These are phyloP conservation scores for Cystobasidiopsis lactophilus DNA, from an alignment of 768 basidiomycete genomes.

Conservation along the genomic window DNA sequence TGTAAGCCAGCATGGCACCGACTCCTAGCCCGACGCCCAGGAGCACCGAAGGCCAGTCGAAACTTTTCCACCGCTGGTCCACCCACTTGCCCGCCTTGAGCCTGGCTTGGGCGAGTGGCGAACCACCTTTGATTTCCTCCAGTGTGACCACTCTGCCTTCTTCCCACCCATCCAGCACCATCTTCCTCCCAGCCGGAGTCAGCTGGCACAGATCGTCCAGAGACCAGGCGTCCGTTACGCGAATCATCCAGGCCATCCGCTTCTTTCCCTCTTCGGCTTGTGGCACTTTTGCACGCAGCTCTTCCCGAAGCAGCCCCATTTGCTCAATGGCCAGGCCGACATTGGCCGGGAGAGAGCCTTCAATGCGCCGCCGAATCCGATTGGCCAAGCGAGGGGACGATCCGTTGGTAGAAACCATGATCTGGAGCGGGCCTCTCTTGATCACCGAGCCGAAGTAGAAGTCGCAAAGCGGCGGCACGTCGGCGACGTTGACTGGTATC, in stretches of 20 bases:
- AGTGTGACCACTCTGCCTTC: constrained; percentile 24
- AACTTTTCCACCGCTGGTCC: no score
- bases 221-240: constrained; percentile 62
- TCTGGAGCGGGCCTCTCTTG: constrained; percentile 68
- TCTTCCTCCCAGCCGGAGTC: constrained; percentile 42
- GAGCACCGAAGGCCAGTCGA: no score
- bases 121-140: background rate
- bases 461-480: constrained; percentile 85
- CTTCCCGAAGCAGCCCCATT: constrained; percentile 49
- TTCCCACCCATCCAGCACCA: constrained; percentile 70
- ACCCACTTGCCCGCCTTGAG: no score
- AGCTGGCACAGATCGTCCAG: constrained; percentile 55
- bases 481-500: constrained; percentile 86
- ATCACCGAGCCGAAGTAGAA: constrained; percentile 96
- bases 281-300: constrained; percentile 55
- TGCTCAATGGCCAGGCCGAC: constrained; percentile 58
- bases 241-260: constrained; percentile 83
- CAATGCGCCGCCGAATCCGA: constrained; percentile 48
- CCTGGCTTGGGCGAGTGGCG: no score
- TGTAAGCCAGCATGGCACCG: no score
- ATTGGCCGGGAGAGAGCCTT: constrained; percentile 41
- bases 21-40: no score
- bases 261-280: constrained; percentile 43
- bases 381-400: constrained; percentile 77
- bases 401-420: constrained; percentile 90